Evolutionary conservation across 2,329 filamentous ascomycete genomes (phyloP), one percentile per base, ranked within the genome.

Genomic region (Epichloe scottii): DNA sequence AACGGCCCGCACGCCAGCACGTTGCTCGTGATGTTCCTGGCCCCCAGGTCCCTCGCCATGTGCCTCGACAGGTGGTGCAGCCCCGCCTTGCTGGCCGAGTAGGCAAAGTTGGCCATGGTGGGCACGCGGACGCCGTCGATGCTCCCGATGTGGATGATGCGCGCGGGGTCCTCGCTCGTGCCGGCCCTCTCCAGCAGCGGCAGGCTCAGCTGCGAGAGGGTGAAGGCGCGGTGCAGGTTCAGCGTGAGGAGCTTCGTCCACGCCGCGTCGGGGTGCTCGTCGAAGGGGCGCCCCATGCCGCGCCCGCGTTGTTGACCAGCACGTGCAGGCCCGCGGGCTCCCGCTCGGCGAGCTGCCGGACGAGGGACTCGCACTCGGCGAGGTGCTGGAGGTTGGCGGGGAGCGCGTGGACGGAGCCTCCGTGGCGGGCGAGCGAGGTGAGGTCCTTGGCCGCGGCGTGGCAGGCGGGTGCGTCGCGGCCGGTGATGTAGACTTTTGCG

Each of bases 1-100:
- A 85, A 85, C 3, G 84, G 84, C 3, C 85, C 85, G 60, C 84
- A 87, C 5, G 85, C 85, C 51, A 89, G 67, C 3, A 81, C 79
- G 62, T 89, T 89, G 55, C 70, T 75, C 37, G 81, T 85, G 53
- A 85, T 75, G 49, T 77, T 71, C 42, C 76, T 60, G 51, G 75
- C 76, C 0, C 81, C 82, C 35, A 85, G 66, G 59, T 82, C 77
- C 48, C 73, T 69, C 2, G 81, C 80, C 40, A 85, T 63, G 12
- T 81, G 77, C 30, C 79, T 66, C 45, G 70, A 75, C 59, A 85
- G 68, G 56, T 85, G 81, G 65, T 85, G 81, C 55, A 85, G 63
- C 0, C 79, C 82, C 0, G 82, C 82, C 64, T 85, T 85, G 56
- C 67, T 73, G 0, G 79, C 75, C 35, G 69, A 73, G 67, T 84